Evolutionary conservation across 371 early-diverging fungal species (phyloP).

Genomic region (Circinella minor): DNA sequence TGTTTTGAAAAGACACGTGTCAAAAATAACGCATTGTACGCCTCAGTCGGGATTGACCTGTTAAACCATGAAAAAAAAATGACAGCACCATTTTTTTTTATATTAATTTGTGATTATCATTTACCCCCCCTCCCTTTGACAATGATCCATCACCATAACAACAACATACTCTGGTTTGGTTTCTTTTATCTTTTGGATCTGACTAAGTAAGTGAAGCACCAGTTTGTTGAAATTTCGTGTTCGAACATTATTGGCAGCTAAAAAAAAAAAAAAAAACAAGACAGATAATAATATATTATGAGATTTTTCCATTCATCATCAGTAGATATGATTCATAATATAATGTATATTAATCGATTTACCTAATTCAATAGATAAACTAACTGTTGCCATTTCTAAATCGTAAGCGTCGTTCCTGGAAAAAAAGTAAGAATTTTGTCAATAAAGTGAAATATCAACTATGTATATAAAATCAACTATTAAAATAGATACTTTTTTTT

Average conservation of each 20-base stretch:
- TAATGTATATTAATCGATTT: background rate
- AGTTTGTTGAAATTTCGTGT: slow-evolving; percentile 75
- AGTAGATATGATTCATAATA: no score
- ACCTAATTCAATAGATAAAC: slow-evolving; percentile 70
- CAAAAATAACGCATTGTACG: slow-evolving; percentile 74
- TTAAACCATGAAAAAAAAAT: background rate
- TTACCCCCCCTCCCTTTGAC: background rate
- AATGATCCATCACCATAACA: no score
- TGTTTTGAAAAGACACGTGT: slow-evolving; percentile 70
- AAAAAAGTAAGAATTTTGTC: background rate
- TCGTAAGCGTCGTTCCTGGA: slow-evolving; percentile 75
- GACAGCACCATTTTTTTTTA: background rate
- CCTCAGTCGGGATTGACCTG: slow-evolving; percentile 49
- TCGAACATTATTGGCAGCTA: slow-evolving; percentile 68
- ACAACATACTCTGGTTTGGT: slow-evolving; percentile 50
- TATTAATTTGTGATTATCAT: background rate
- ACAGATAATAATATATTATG: no score
- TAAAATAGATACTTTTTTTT: background rate
- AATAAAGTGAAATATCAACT: background rate
- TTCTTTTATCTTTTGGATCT: slow-evolving; percentile 56
- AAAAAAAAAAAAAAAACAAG: no score
- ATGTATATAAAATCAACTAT: background rate
- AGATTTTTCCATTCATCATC: no score
- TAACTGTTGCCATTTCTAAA: slow-evolving; percentile 71
- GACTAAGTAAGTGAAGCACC: slow-evolving; percentile 60